These are phyloP conservation scores for Smittium mucronatum DNA, from an alignment of 371 early-diverging fungal genomes.

Conservation along the genomic window DNA sequence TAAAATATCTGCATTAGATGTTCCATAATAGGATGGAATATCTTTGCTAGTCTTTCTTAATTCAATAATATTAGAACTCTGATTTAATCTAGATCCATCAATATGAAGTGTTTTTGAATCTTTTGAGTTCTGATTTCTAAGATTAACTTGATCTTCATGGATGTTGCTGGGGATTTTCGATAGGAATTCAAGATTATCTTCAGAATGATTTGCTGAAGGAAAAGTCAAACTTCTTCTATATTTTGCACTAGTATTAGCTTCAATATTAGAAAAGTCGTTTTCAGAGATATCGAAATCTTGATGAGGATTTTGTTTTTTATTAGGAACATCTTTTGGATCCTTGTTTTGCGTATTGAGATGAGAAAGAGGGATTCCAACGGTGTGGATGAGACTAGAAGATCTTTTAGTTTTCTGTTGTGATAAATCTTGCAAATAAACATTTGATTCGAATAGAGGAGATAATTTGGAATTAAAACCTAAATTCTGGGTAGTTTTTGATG, in stretches of 20 bases:
- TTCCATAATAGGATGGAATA: too few relatives aligned
- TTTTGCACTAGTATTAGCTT: not conserved
- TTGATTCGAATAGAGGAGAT: not conserved
- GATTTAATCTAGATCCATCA: too few relatives aligned
- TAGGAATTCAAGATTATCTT: not conserved
- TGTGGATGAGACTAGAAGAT: not conserved
- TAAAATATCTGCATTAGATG: too few relatives aligned
- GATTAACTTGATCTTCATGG: too few relatives aligned
- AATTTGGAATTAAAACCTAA: not conserved
- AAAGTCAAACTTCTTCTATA: conserved; percentile 1
- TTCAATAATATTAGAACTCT: too few relatives aligned
- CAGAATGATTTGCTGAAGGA: not conserved
- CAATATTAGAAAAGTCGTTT: not conserved
- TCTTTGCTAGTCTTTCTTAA: too few relatives aligned
- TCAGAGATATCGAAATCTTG: not conserved
- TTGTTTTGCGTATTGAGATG: not conserved
- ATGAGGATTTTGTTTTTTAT: not conserved
- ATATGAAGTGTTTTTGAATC: too few relatives aligned
- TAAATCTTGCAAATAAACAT: not conserved
- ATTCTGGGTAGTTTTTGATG: too few relatives aligned
- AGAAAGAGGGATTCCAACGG: not conserved
- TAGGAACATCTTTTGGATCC: not conserved
- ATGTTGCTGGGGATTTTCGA: too few relatives aligned
- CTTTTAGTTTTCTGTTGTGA: too few relatives aligned
- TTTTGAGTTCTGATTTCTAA: too few relatives aligned